Evolutionary conservation across 2,329 filamentous ascomycete species (phyloP), one percentile per base, ranked within the genome.

Genomic region (Venturia carpophila): DNA sequence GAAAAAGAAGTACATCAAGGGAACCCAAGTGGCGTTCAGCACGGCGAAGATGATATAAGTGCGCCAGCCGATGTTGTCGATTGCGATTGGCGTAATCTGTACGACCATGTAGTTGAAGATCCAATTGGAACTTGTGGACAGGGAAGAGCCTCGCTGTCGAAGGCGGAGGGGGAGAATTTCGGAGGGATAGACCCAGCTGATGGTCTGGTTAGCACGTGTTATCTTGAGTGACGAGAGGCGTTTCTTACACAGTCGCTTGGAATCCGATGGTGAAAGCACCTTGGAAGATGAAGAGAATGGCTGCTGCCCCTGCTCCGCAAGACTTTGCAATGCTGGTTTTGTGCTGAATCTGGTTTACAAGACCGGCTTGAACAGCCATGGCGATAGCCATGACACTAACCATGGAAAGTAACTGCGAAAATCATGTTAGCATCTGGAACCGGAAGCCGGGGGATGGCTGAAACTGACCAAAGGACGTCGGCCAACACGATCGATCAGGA

Each of bases 201-300:
- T 47, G 24, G 24, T 34, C 7, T 49, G 9, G 15, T 52, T 52
- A 52, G 47, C 47, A 10, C 9, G 24, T 17, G 47, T 3, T 27
- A 21, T 15, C 5, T 52, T 27, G 11, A 13, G 13, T 52, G 47
- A 9, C 5, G 5, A 9, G 21, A 17, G 45, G 6, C 27, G 13
- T 52, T 1, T 13, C 47, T 30, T 52, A 52, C 47, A 52, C 47
- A 52, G 47, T 52, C 21, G 47, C 47, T 21, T 52, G 47, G 5
- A 52, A 52, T 0, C 75, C 79, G 19, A 83, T 72, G 0, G 75
- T 77, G 69, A 83, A 84, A 64, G 77, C 79, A 0, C 79, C 80
- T 64, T 81, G 79, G 69, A 83, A 83, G 1, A 83, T 71, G 68
- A 83, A 83, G 69, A 83, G 80, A 15, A 78, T 71, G 0, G 79